Evolutionary conservation across 1,139 yeast genomes (phyloP), one percentile per base, ranked within the genome.

Genomic region (Hemisphaericaspora xylofermentans): DNA sequence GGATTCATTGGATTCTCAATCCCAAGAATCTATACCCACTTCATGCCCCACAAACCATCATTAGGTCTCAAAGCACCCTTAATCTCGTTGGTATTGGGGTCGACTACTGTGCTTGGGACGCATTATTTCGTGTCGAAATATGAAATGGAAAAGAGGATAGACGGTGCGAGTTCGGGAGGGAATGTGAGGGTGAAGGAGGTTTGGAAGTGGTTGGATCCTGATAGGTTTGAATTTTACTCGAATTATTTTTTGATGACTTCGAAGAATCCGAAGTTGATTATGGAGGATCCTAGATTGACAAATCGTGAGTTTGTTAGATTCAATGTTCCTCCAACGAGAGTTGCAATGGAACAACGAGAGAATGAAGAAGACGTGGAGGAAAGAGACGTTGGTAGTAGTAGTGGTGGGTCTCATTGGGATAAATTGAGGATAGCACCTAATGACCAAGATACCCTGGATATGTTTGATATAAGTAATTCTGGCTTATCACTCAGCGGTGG

Each of bases 181-280:
- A 29, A 29, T 17, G 13, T 9, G 13, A 16, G 33, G 10, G 8
- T 18, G n/a, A 9, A 5, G 14, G 49, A 52, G 4, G 69, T 62
- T n/a, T 72, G 76, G 76, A 60, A 59, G 42, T 45, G 67, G 6
- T 62, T 71, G 64, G 71, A 68, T 38, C 61, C 60, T 36, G 68
- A 63, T 41, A 71, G 63, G 36, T 57, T 68, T 3, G 63, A 69
- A 3, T 51, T 67, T 36, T 71, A 64, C 47, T 64, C 57, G 41
- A 45, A 68, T 18, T 71, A 71, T 53, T 71, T 58, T 49, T 49
- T 57, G 32, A 60, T 60, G 40, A 56, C 74, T 1, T 53, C 66
- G 5, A 53, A 56, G 9, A 70, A 71, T 43, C 65, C 72, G 2
- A 54, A 59, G 32, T 63, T 53, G 43, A 63, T 66, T 2, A 50